Evolutionary conservation across 2,329 filamentous ascomycete species (phyloP), one percentile per base, ranked within the genome.

Genomic region (Penicillium sp.): DNA sequence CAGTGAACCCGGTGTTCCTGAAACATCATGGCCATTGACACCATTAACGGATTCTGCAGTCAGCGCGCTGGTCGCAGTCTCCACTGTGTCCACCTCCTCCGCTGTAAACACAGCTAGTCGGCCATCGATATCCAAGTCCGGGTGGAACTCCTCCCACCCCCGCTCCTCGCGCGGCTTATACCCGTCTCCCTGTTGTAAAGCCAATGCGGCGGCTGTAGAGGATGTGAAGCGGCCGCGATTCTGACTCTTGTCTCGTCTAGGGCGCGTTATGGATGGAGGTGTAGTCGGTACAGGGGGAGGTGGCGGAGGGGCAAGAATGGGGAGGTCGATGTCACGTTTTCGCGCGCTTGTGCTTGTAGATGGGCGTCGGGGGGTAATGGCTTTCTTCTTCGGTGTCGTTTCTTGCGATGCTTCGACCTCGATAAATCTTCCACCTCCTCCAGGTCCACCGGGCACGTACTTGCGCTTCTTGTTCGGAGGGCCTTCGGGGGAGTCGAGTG

Each of bases 91-190:
- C 6, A 97, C 88, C 61, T 96, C 90, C 59, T 94, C 87, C 2
- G 92, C 87, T 45, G 83, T 86, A 69, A 92, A 92, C 2, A 96
- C 81, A 62, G 88, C 85, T 60, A 97, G 88, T 3, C 84, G 85
- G 11, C 83, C 83, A 52, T 96, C 91, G 45, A 97, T 92, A 76
- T 97, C 92, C 48, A 99, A 84, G 66, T 97, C 91, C 0, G 91
- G 92, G 73, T 99, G 94, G 61, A 97, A 97, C 71, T 99, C 94
- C 68, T 97, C 92, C 92, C 93, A 99, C 48, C 91, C 91, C 59
- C 93, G 87, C 77, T 99, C 94, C 76, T 99, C 94, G 68, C 94
- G 84, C 28, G 94, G 94, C 72, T 99, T 99, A 76, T 97, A 97
- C 47, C 93, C 92, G 78, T 97, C 94, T 66, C 87, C 92, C 70